Evolutionary conservation across 805 yeast species (phyloP).

Genomic region (Wickerhamomyces xylosicus): DNA sequence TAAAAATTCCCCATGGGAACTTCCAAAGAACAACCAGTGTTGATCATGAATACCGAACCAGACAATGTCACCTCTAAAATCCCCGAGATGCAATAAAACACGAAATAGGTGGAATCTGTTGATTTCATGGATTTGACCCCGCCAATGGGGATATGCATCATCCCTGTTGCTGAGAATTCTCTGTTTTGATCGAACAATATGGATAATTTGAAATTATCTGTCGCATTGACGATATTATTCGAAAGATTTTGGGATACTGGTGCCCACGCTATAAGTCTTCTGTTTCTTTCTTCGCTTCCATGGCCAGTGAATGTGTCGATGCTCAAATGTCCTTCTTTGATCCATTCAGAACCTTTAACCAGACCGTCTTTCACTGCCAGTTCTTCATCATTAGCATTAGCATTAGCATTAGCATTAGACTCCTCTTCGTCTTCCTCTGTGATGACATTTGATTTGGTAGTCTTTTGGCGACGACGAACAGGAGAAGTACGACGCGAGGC

Average conservation of each 20-base stretch:
- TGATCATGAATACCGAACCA: constrained; percentile 47
- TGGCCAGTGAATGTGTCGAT: constrained; percentile 42
- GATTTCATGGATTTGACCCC: constrained; percentile 50
- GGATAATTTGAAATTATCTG: constrained; percentile 51
- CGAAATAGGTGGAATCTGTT: constrained; percentile 54
- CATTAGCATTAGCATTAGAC: too few relatives aligned
- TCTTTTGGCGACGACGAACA: background rate
- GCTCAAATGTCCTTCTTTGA: constrained; percentile 27
- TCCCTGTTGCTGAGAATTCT: constrained; percentile 62
- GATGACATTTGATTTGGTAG: background rate
- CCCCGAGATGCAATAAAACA: constrained; percentile 70
- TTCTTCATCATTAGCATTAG: too few relatives aligned
- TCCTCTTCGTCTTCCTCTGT: constrained; percentile 21
- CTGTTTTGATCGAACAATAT: constrained; percentile 53
- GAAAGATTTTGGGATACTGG: constrained; percentile 42
- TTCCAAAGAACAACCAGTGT: constrained; percentile 69
- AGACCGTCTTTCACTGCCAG: constrained; percentile 15
- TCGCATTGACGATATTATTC: constrained; percentile 26
- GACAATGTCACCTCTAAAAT: constrained; percentile 55
- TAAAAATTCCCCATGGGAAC: constrained; percentile 73
- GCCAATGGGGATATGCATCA: constrained; percentile 51
- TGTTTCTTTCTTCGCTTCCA: constrained; percentile 32
- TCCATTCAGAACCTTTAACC: constrained; percentile 44
- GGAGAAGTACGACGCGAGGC: constrained; percentile 2
- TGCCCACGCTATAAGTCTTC: constrained; percentile 53